phyloP scores from a whole-genome alignment of 805 yeast genomes.

The Torulaspora delbrueckii region DNA sequence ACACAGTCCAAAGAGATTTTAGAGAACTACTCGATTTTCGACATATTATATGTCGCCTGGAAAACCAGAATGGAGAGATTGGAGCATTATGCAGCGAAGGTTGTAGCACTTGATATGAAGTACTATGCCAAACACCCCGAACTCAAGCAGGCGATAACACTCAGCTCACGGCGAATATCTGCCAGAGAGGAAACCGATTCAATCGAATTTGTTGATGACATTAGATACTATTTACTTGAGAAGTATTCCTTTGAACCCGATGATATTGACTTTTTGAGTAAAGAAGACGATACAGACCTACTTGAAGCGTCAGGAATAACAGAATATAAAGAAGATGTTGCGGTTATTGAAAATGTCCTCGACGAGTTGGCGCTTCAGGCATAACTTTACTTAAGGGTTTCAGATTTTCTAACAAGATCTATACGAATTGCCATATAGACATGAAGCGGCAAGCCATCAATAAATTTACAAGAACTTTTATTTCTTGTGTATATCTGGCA shows the following conservation, averaged over 20 bases:
- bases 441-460: background rate
- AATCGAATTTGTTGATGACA: slow-evolving; percentile 74
- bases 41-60: slow-evolving; percentile 64
- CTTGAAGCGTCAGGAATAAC: slow-evolving; percentile 21
- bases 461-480: slow-evolving; percentile 28
- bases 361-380: slow-evolving; percentile 41
- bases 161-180: slow-evolving; percentile 52
- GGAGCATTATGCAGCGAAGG: slow-evolving; percentile 57
- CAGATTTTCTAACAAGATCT: background rate
- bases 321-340: slow-evolving; percentile 34
- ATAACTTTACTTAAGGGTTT: slow-evolving; percentile 13
- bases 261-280: slow-evolving; percentile 25
- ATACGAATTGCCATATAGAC: background rate
- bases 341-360: slow-evolving; percentile 39
- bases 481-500: slow-evolving; percentile 51
- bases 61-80: slow-evolving; percentile 56
- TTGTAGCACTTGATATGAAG: slow-evolving; percentile 49
- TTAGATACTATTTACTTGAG: slow-evolving; percentile 52
- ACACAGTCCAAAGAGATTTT: slow-evolving; percentile 33
- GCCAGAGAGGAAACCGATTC: slow-evolving; percentile 71
- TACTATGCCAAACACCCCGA: slow-evolving; percentile 37
- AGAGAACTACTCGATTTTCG: slow-evolving; percentile 42
- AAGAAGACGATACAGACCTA: slow-evolving; percentile 18
- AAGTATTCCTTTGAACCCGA: slow-evolving; percentile 30
- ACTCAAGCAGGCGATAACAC: slow-evolving; percentile 38